Evolutionary conservation across 108 stramenopile species (phyloP), one percentile per base, ranked within the genome.

Genomic region (Conticribra weissflogii): DNA sequence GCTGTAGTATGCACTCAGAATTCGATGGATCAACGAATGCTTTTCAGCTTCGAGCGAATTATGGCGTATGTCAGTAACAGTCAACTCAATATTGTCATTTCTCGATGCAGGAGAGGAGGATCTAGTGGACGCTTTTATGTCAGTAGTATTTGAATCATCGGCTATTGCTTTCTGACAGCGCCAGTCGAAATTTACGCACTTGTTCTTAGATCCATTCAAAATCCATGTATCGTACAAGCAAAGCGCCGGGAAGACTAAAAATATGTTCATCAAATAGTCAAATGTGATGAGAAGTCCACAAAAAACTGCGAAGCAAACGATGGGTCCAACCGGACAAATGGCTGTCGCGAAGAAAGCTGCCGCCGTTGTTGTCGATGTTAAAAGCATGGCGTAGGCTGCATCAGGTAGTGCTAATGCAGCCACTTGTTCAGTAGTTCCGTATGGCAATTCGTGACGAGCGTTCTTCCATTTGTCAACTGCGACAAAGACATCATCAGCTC

Each of bases 291-390:
- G 59, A 2, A 86, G 45, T n/a, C 86, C 86, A 66, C 83, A 83
- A 69, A 83, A 86, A 25, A 83, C 57, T 25, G 86, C 86, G 68
- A 86, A 86, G 41, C 68, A 62, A 16, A 63, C 61, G 36, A 85
- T 72, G 24, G 83, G 83, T 21, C 81, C 80, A 3, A 82, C 83
- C 17, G 83, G 80, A 44, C 81, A 81, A 32, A 83, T 73, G 15
- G 80, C 76, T 45, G 86, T 83, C 22, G 56, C 76, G 55, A 86
- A 86, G 53, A 86, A 86, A n/a, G 86, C 86, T 48, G 81, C 77
- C 8, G 57, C 56, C 22, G 86, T 84, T 21, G 84, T 85, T 44
- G 63, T 56, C 2, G 80, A 74, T 27, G 86, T 86, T 32, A 86
- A 55, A 31, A 86, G 74, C 83, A 82, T 86, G 55, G 86, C 71